These are phyloP conservation scores for Dianthus caryophyllus DNA, from an alignment of 148 eudicot species.

Conservation along the genomic window DNA sequence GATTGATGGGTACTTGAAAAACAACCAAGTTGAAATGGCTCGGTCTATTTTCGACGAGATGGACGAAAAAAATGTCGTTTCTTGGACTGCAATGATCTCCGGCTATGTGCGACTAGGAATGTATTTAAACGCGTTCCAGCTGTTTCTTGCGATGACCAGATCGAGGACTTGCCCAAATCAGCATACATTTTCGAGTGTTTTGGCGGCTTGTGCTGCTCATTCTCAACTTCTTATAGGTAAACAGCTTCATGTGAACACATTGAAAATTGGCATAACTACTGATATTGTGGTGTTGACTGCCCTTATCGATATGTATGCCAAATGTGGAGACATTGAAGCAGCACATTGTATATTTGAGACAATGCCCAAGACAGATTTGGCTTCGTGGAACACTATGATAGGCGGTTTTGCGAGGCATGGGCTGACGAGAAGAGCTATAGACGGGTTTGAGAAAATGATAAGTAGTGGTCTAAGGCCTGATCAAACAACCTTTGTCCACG, in stretches of 20 bases:
- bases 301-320: slow-evolving; percentile 67
- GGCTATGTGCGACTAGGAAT: slow-evolving; percentile 43
- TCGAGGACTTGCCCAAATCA: slow-evolving; percentile 50
- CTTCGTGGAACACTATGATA: slow-evolving; percentile 63
- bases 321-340: slow-evolving; percentile 70
- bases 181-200: slow-evolving; percentile 54
- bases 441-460: slow-evolving; percentile 50
- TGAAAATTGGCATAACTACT: slow-evolving; percentile 41
- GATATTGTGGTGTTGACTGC: slow-evolving; percentile 57
- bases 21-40: slow-evolving; percentile 44
- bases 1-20: slow-evolving; percentile 60
- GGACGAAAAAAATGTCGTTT: slow-evolving; percentile 46
- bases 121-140: slow-evolving; percentile 40
- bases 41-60: slow-evolving; percentile 38
- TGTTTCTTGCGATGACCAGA: slow-evolving; percentile 45
- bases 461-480: slow-evolving; percentile 43
- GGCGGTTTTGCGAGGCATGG: slow-evolving; percentile 64
- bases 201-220: slow-evolving; percentile 72
- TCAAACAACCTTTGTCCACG: slow-evolving; percentile 48
- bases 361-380: slow-evolving; percentile 38
- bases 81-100: slow-evolving; percentile 76
- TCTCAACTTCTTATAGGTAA: slow-evolving; percentile 48
- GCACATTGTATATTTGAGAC: slow-evolving; percentile 42
- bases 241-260: slow-evolving; percentile 48
- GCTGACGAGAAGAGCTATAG: slow-evolving; percentile 49